Evolutionary conservation across 352 stramenopile genomes (phyloP).

Genomic region (Thalassiosira pacifica): DNA sequence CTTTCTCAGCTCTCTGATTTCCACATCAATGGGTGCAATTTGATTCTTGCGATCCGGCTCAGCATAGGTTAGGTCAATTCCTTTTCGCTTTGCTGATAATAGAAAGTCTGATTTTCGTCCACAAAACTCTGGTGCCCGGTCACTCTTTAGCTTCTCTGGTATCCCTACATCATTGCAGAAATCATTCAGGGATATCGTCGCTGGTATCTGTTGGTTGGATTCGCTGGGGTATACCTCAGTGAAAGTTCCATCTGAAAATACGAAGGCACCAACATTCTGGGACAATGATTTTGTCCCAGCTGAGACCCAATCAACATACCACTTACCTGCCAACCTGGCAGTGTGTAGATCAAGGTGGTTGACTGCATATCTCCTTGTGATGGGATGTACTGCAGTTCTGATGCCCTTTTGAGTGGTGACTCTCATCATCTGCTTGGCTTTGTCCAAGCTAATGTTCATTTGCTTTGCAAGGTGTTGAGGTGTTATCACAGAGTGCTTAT

Average conservation of each 20-base stretch:
- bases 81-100: neutral
- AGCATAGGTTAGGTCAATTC: neutral
- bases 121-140: conserved; percentile 7
- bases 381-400: neutral
- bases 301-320: neutral
- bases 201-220: too few relatives aligned
- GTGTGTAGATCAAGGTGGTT: too few relatives aligned
- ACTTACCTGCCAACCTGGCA: neutral
- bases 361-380: neutral
- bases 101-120: neutral
- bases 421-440: conserved; percentile 2
- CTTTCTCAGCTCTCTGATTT: neutral
- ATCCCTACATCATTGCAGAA: too few relatives aligned
- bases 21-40: too few relatives aligned
- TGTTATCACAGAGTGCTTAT: too few relatives aligned
- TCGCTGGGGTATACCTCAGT: too few relatives aligned
- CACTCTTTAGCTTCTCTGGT: conserved; percentile 1
- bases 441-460: conserved; percentile 1
- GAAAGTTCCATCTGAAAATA: neutral
- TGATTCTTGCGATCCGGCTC: too few relatives aligned
- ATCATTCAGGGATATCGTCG: too few relatives aligned
- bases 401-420: conserved; percentile 21
- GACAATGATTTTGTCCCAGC: neutral
- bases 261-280: neutral
- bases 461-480: neutral